Conservation (phyloP, 2,329 filamentous ascomycete species). For the Colletotrichum orbiculare region DNA sequence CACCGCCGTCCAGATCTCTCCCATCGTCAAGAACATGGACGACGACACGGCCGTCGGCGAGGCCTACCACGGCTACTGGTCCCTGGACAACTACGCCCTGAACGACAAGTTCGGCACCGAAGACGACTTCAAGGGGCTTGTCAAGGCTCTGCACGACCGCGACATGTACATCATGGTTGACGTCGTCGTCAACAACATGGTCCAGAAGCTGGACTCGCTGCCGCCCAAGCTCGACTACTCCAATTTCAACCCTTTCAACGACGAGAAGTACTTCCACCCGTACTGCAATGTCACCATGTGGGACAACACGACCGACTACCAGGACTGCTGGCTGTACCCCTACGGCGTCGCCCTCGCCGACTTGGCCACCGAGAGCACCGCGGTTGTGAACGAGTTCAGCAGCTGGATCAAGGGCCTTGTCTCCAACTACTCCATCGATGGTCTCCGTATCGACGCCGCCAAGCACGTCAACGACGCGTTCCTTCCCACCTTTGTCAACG, state of each 20-base stretch:
- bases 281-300: constrained; percentile 69
- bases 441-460: constrained; percentile 70
- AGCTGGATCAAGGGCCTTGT: constrained; percentile 70
- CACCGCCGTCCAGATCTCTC: constrained; percentile 67
- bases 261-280: constrained; percentile 68
- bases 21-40: constrained; percentile 58
- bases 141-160: constrained; percentile 59
- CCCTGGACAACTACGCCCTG: constrained; percentile 51
- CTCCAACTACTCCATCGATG: constrained; percentile 70
- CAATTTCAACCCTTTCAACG: constrained; percentile 54
- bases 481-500: constrained; percentile 63
- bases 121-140: constrained; percentile 59
- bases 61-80: constrained; percentile 55
- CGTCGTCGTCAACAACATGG: constrained; percentile 63
- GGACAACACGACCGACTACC: constrained; percentile 58
- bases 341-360: constrained; percentile 70
- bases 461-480: constrained; percentile 72
- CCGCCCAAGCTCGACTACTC: constrained; percentile 55
- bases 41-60: constrained; percentile 37
- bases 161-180: constrained; percentile 69
- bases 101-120: constrained; percentile 62
- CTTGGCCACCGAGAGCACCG: constrained; percentile 63
- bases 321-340: constrained; percentile 70
- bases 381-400: constrained; percentile 62
- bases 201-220: constrained; percentile 51